Evolutionary conservation across 257 asterid genomes (phyloP).

Genomic region (Ehretia macrophylla): DNA sequence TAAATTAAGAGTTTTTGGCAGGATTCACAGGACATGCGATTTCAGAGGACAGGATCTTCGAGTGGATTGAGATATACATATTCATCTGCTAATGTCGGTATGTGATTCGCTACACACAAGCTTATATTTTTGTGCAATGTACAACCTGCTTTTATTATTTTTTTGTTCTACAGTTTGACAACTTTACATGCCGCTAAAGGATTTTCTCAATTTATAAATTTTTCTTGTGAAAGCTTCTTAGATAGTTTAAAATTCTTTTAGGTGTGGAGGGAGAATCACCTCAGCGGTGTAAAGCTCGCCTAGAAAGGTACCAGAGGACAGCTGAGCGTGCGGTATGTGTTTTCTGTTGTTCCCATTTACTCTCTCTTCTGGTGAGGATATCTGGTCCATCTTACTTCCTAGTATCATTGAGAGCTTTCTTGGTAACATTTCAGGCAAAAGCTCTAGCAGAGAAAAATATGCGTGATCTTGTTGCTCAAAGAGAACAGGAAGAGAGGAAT

Average conservation of each 20-base stretch:
- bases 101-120: constrained; percentile 15
- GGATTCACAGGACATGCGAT: constrained; percentile 39
- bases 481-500: constrained; percentile 81
- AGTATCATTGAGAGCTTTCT: constrained; percentile 5
- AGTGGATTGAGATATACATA: constrained; percentile 40
- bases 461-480: constrained; percentile 87
- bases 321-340: constrained; percentile 87
- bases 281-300: constrained; percentile 87
- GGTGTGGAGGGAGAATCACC: constrained; percentile 86
- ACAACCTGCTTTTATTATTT: background rate
- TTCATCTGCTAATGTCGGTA: constrained; percentile 59
- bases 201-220: constrained; percentile 7
- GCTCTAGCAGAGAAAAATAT: constrained; percentile 94
- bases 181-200: constrained; percentile 1
- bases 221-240: constrained; percentile 12
- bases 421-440: constrained; percentile 63
- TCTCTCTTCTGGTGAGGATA: constrained; percentile 1
- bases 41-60: constrained; percentile 37
- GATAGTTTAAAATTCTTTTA: constrained; percentile 25
- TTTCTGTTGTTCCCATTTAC: constrained; percentile 16
- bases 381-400: background rate
- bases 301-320: constrained; percentile 89
- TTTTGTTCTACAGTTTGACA: background rate
- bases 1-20: constrained; percentile 24
- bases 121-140: constrained; percentile 7